phyloP scores from a whole-genome alignment of 23 red algal species.

The Gracilariopsis chorda region DNA sequence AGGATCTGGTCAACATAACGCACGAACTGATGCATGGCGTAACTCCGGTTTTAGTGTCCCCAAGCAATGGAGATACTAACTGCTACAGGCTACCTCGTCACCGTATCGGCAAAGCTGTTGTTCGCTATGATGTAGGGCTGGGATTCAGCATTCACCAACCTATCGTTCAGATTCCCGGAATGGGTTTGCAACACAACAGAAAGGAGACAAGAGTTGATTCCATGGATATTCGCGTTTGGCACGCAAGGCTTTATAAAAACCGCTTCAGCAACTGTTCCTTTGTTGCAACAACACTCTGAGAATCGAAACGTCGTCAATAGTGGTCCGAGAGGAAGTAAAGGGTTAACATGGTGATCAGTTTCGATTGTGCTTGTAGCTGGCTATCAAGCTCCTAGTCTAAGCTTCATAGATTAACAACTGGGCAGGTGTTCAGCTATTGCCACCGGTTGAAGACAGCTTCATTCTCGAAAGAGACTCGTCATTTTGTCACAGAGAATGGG shows the following conservation, averaged over 20 bases:
- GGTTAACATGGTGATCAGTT: too few species aligned
- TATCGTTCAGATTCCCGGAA: not conserved
- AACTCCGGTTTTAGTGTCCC: not conserved
- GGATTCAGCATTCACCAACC: constrained; percentile 53
- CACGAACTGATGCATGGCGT: not conserved
- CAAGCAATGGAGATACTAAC: not conserved
- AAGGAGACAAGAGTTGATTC: not conserved
- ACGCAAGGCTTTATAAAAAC: not conserved
- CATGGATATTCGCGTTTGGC: not conserved
- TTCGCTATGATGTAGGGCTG: constrained; percentile 46
- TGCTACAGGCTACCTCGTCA: not conserved
- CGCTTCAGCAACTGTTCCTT: not conserved
- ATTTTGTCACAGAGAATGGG: too few species aligned
- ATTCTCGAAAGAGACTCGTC: too few species aligned
- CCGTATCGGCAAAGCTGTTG: constrained; percentile 14
- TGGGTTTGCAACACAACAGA: not conserved
- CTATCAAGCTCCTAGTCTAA: too few species aligned
- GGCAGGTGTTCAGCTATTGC: too few species aligned
- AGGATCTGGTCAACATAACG: not conserved
- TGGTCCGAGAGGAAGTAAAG: too few species aligned
- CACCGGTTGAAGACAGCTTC: too few species aligned
- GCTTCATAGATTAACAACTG: too few species aligned
- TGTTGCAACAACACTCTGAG: too few species aligned
- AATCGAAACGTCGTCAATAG: too few species aligned
- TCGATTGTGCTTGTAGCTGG: too few species aligned